Evolutionary conservation across 371 early-diverging fungal species (phyloP).

Genomic region (Mucor plumbeus): DNA sequence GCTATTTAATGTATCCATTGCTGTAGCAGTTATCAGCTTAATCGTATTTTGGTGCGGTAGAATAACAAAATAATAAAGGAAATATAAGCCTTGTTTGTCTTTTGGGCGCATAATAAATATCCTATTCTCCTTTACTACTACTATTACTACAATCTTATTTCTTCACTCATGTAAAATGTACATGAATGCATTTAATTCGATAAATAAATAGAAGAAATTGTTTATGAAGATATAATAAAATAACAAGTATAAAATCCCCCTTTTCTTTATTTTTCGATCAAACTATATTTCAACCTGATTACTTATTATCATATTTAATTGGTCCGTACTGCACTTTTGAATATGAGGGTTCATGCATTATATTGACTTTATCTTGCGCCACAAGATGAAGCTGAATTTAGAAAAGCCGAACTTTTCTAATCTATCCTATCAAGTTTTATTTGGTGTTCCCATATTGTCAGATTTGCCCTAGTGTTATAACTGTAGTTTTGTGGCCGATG

Average conservation of each 20-base stretch:
- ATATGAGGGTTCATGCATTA: too few relatives aligned
- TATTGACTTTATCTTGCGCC: background rate
- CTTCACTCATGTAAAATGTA: background rate
- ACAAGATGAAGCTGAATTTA: background rate
- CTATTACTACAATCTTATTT: too few relatives aligned
- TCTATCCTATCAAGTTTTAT: background rate
- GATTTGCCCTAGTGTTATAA: background rate
- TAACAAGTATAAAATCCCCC: background rate
- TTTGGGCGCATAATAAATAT: background rate
- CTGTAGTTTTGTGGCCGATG: background rate
- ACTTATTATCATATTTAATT: background rate
- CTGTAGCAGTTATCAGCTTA: constrained; percentile 21
- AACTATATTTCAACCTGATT: background rate
- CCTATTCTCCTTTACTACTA: background rate
- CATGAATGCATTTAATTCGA: too few relatives aligned
- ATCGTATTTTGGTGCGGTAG: constrained; percentile 23
- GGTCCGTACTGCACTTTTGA: background rate
- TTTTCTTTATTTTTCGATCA: background rate
- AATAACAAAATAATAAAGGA: background rate
- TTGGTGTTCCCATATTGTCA: background rate
- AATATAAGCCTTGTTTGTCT: background rate
- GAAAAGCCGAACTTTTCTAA: background rate
- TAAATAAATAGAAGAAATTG: background rate
- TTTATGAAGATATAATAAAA: background rate
- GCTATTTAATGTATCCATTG: constrained; percentile 27